These are phyloP conservation scores for Kitagawia praeruptora DNA, from an alignment of 129 eudicot species.

Conservation along the genomic window DNA sequence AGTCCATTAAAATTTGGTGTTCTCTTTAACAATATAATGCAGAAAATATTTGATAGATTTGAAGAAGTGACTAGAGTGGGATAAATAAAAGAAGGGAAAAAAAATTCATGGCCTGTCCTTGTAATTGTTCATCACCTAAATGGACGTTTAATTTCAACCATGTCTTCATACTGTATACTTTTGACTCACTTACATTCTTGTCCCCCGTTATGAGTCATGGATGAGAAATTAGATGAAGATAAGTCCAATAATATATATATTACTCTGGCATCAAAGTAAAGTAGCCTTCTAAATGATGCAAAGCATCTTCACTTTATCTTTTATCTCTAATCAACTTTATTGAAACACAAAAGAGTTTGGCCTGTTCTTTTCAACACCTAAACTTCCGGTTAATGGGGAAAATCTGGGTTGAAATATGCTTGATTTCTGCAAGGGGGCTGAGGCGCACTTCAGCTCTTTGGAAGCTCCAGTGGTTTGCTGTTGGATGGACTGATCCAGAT, in stretches of 20 bases:
- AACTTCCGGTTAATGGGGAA: conserved; percentile 39
- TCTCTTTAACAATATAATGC: neutral
- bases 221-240: conserved; percentile 24
- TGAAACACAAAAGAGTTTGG: conserved; percentile 20
- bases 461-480: conserved; percentile 93
- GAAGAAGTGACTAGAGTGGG: neutral
- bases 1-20: neutral
- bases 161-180: conserved; percentile 18
- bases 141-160: neutral
- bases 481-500: conserved; percentile 83
- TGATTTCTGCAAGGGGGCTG: conserved; percentile 74
- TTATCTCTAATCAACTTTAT: conserved; percentile 20
- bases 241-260: conserved; percentile 24
- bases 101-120: neutral
- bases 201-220: conserved; percentile 26
- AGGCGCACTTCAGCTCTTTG: conserved; percentile 60
- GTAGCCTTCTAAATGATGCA: conserved; percentile 44
- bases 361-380: conserved; percentile 17
- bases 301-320: conserved; percentile 26
- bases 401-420: conserved; percentile 69
- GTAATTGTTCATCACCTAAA: neutral
- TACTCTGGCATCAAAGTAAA: conserved; percentile 48
- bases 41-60: neutral
- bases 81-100: neutral
- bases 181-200: conserved; percentile 51